Percentiles rank a stretch among this genome's conserved stretches.
Evolutionary conservation across 1,284 basidiomycete genomes (phyloP).

Genomic region (Mycena citricolor): DNA sequence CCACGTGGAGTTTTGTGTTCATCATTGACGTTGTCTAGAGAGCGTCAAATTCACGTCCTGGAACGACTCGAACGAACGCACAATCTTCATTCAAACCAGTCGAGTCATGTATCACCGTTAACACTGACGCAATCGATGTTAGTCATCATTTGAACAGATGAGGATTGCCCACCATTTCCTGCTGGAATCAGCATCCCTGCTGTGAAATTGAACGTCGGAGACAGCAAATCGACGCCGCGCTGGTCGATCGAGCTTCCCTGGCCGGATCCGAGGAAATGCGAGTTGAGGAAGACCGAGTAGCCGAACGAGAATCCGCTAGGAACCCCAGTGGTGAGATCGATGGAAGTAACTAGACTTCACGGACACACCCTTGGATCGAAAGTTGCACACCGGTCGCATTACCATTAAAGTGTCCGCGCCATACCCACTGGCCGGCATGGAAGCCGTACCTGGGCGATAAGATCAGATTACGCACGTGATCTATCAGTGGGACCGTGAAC

Average conservation of each 20-base stretch:
- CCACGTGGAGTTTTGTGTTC: constrained; percentile 44
- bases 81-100: constrained; percentile 38
- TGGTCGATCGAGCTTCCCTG: constrained; percentile 38
- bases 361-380: constrained; percentile 41
- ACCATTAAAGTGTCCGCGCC: constrained; percentile 46
- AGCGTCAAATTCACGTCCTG: not conserved
- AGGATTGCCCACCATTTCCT: constrained; percentile 33
- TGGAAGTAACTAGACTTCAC: not conserved
- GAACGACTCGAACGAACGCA: constrained; percentile 13
- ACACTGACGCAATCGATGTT: constrained; percentile 23
- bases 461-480: not conserved
- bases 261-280: constrained; percentile 43
- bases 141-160: constrained; percentile 8
- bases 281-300: constrained; percentile 46
- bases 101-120: constrained; percentile 36
- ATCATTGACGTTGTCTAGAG: constrained; percentile 31
- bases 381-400: constrained; percentile 40
- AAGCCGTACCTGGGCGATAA: constrained; percentile 35
- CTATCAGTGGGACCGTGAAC: constrained; percentile 9
- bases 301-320: constrained; percentile 43
- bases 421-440: constrained; percentile 39
- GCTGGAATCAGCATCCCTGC: constrained; percentile 30
- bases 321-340: not conserved
- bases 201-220: constrained; percentile 34
- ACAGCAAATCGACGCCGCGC: constrained; percentile 33